phyloP scores from a whole-genome alignment of 495 filamentous ascomycete species.

The Trichocladium uniseriatum region DNA sequence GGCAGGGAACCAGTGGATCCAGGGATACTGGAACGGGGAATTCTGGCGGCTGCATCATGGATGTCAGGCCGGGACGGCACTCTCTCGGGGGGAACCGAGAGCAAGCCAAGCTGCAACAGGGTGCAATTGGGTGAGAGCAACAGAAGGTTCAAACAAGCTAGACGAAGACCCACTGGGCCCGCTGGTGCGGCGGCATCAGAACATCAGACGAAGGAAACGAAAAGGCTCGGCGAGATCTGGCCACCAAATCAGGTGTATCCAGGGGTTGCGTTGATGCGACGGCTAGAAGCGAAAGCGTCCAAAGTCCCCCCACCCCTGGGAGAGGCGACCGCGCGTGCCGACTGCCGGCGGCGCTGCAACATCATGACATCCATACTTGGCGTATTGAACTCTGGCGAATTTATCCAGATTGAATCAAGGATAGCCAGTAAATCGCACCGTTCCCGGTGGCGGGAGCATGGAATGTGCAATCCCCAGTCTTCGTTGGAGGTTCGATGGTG shows the following conservation, averaged over 20 bases:
- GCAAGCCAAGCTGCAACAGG: constrained; percentile 6
- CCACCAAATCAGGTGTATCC: constrained; percentile 8
- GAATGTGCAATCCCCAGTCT: too few species aligned
- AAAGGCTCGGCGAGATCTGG: constrained; percentile 7
- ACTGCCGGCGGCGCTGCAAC: too few species aligned
- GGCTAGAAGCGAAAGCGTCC: too few species aligned
- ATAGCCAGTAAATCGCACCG: too few species aligned
- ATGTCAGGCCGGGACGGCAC: too few species aligned
- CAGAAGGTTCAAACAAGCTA: constrained; percentile 23
- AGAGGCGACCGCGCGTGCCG: too few species aligned
- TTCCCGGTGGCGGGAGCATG: too few species aligned
- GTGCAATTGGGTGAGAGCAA: constrained; percentile 16
- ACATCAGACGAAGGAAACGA: constrained; percentile 5
- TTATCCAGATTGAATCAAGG: too few species aligned
- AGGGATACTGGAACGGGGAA: neutral
- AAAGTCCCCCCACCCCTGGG: too few species aligned
- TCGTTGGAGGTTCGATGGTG: too few species aligned
- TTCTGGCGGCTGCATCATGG: neutral
- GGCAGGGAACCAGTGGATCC: constrained; percentile 2
- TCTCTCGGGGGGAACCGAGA: constrained; percentile 9
- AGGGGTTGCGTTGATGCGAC: constrained; percentile 14
- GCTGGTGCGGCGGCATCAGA: neutral
- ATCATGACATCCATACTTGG: too few species aligned
- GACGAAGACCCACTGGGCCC: constrained; percentile 2
- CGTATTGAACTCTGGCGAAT: too few species aligned